phyloP scores from a whole-genome alignment of 176 grass and related monocot genomes.

The Oryza punctata region DNA sequence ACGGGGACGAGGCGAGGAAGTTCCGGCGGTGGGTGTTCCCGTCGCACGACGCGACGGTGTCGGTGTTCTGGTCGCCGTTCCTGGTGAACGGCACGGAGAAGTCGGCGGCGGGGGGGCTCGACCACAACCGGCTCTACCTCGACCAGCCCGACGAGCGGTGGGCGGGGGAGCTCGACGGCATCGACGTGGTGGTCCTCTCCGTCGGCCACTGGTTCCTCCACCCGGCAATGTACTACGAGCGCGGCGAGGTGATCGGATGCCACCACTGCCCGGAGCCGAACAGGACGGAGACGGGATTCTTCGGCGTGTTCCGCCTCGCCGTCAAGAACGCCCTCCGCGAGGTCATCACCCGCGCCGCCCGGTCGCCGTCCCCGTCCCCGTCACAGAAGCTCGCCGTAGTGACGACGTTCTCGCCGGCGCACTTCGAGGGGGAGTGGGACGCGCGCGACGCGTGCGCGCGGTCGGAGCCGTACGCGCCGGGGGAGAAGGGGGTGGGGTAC shows the following conservation, averaged over 20 bases:
- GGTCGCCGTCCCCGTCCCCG: not conserved
- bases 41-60: slow-evolving; percentile 64
- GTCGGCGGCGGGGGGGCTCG: not conserved
- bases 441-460: slow-evolving; percentile 61
- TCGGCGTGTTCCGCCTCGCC: slow-evolving; percentile 68
- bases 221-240: slow-evolving; percentile 74
- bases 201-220: slow-evolving; percentile 92
- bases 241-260: slow-evolving; percentile 63
- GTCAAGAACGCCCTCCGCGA: slow-evolving; percentile 61
- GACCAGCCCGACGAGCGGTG: slow-evolving; percentile 70
- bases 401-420: slow-evolving; percentile 82
- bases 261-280: slow-evolving; percentile 76
- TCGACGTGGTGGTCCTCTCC: slow-evolving; percentile 74
- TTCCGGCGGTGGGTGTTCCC: slow-evolving; percentile 76
- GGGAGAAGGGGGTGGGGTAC: slow-evolving; percentile 57
- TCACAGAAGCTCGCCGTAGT: slow-evolving; percentile 53
- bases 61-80: slow-evolving; percentile 85
- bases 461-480: slow-evolving; percentile 55
- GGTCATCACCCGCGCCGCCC: slow-evolving; percentile 27
- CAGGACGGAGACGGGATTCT: slow-evolving; percentile 78
- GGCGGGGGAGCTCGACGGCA: slow-evolving; percentile 45
- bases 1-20: slow-evolving; percentile 49
- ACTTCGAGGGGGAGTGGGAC: slow-evolving; percentile 89
- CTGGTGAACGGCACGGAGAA: slow-evolving; percentile 80
- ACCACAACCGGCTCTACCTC: slow-evolving; percentile 64